Evolutionary conservation across 805 yeast genomes (phyloP).

Genomic region (Cyberlindnera euphorbiiphila): DNA sequence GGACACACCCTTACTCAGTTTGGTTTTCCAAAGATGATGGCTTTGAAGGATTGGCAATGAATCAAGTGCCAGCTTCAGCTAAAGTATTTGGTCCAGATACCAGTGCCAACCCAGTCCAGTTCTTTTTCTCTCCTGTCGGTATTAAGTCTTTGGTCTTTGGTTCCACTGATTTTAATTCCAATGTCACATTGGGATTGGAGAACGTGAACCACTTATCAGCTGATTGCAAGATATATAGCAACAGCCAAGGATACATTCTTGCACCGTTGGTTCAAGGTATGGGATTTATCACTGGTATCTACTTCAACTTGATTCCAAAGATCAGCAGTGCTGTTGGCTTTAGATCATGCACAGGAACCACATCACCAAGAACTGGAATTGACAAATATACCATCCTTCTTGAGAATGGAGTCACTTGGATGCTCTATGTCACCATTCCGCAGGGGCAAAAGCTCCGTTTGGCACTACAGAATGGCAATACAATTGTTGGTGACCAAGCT

Average conservation of each 20-base stretch:
- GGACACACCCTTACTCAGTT: slow-evolving; percentile 80
- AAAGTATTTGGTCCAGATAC: slow-evolving; percentile 70
- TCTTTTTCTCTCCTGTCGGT: slow-evolving; percentile 65
- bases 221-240: slow-evolving; percentile 27
- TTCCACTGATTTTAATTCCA: slow-evolving; percentile 38
- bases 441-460: slow-evolving; percentile 32
- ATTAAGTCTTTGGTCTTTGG: slow-evolving; percentile 55
- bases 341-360: slow-evolving; percentile 40
- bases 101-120: slow-evolving; percentile 46
- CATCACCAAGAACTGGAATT: slow-evolving; percentile 37
- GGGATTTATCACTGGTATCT: slow-evolving; percentile 74
- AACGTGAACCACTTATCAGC: slow-evolving; percentile 34
- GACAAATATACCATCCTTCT: slow-evolving; percentile 53
- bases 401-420: slow-evolving; percentile 58
- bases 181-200: slow-evolving; percentile 27
- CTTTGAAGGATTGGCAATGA: slow-evolving; percentile 58
- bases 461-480: slow-evolving; percentile 31
- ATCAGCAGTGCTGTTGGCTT: slow-evolving; percentile 66
- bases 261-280: slow-evolving; percentile 74
- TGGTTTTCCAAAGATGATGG: slow-evolving; percentile 55
- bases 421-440: slow-evolving; percentile 56
- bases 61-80: slow-evolving; percentile 57
- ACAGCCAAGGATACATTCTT: slow-evolving; percentile 37
- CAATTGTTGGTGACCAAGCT: slow-evolving; percentile 40
- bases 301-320: slow-evolving; percentile 48